Conservation (phyloP, 352 stramenopile species). For the Pythium folliculosum region DNA sequence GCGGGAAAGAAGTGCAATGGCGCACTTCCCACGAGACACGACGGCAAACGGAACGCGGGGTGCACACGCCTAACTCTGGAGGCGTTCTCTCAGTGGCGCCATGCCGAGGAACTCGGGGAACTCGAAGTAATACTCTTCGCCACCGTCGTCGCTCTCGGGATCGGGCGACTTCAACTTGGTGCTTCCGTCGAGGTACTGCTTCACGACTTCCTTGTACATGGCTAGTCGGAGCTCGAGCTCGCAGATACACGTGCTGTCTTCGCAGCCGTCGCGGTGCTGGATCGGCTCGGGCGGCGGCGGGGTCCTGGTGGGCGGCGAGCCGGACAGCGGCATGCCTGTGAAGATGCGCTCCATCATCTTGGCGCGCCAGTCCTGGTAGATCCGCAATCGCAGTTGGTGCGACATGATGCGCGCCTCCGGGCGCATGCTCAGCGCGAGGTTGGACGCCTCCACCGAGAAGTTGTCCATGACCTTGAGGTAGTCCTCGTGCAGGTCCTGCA, state of each 20-base stretch:
- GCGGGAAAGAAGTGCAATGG: slow-evolving; percentile 3
- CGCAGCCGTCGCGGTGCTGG: slow-evolving; percentile 17
- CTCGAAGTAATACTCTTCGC: slow-evolving; percentile 43
- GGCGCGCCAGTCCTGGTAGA: slow-evolving; percentile 84
- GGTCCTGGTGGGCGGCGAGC: slow-evolving; percentile 30
- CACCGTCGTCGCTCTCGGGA: slow-evolving; percentile 37
- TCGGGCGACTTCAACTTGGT: slow-evolving; percentile 44
- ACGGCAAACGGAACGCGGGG: background rate
- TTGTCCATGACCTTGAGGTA: slow-evolving; percentile 76
- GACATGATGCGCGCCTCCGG: slow-evolving; percentile 73
- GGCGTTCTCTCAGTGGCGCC: slow-evolving; percentile 24
- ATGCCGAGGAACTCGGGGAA: slow-evolving; percentile 53
- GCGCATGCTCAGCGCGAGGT: slow-evolving; percentile 66
- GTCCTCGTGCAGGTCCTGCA: slow-evolving; percentile 68
- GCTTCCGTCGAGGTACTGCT: slow-evolving; percentile 59
- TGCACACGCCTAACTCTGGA: slow-evolving; percentile 23
- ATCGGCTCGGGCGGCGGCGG: slow-evolving; percentile 4
- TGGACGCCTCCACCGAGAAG: slow-evolving; percentile 55
- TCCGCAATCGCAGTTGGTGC: slow-evolving; percentile 72
- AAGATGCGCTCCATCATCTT: slow-evolving; percentile 74
- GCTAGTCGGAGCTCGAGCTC: slow-evolving; percentile 49
- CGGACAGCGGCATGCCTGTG: slow-evolving; percentile 44
- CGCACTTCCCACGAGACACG: slow-evolving; percentile 14
- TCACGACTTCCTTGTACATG: slow-evolving; percentile 59
- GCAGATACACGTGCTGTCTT: slow-evolving; percentile 43